phyloP scores from a whole-genome alignment of 176 grass and related monocot species.

The Triticum timopheevii region DNA sequence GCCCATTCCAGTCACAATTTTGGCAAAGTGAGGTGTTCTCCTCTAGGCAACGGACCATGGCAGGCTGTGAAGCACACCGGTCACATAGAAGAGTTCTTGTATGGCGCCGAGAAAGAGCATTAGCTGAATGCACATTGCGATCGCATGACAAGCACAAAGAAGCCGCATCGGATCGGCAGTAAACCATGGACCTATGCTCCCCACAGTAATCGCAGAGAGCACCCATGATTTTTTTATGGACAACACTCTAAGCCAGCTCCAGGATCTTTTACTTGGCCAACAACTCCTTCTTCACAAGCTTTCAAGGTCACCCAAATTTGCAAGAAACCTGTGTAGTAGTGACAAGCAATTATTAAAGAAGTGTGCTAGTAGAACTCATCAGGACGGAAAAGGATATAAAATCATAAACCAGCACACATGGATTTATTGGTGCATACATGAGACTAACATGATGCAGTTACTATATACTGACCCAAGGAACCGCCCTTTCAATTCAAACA shows the following conservation, averaged over 20 bases:
- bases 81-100: conserved; percentile 83
- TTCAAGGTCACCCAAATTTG: neutral
- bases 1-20: conserved; percentile 81
- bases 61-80: conserved; percentile 68
- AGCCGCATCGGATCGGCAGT: conserved; percentile 85
- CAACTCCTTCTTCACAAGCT: conserved; percentile 7
- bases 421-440: neutral
- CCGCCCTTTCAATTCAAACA: neutral
- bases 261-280: neutral
- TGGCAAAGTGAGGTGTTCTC: conserved; percentile 78
- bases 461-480: neutral
- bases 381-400: neutral
- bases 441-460: neutral
- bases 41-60: conserved; percentile 59
- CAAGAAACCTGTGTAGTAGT: conserved; percentile 10
- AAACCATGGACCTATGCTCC: conserved; percentile 79
- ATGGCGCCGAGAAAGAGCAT: conserved; percentile 82
- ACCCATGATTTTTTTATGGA: conserved; percentile 49
- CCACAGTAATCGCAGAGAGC: conserved; percentile 78
- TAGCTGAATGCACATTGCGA: conserved; percentile 86
- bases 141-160: conserved; percentile 88
- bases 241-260: conserved; percentile 12
- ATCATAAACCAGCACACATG: neutral
- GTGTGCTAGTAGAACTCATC: neutral
- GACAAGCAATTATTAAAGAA: conserved; percentile 6